Base-by-base conservation (phyloP, 768 basidiomycete species). In the Leucosporidium scottii region DNA sequence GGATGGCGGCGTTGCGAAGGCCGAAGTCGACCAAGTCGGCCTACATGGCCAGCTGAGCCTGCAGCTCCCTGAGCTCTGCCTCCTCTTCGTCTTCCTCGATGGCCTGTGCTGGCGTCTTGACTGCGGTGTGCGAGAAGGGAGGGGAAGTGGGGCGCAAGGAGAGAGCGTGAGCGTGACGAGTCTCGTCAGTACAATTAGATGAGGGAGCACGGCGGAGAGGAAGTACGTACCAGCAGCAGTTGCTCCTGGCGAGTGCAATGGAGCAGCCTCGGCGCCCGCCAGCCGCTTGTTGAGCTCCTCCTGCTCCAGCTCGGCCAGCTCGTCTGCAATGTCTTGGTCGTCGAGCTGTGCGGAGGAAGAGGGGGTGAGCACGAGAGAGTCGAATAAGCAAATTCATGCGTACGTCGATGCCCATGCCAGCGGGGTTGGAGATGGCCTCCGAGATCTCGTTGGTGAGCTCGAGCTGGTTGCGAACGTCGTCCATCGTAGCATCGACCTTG, bases 361-460 rank as follows among this genome's bases (percentile, higher is more conserved):
- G 28, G 25, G 54, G 30, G 17, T 18, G 21, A 28, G 36, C 18
- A 8, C 15, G 28, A 27, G 9, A 2, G n/a, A 21, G 7, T 18
- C 30, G 50, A 3, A 25, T 2, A 21, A 25, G 23, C 23, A 15
- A 23, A 51, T 21, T 1, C 82, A 71, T 74, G 90, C 93, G 50
- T 76, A 93, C 90, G 78, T 93, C 91, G 56, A 85, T 66, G 39
- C 82, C 80, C 69, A 84, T 77, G 47, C 84, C 84, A 59, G 81
- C 80, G 30, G 89, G 88, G 75, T 84, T 85, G 55, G 91, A 88
- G 75, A 98, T 90, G 61, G 88, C 85, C 18, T 90, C 88, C 62
- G 88, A 87, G 70, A 98, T 89, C 82, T 99, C 96, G 76, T 88
- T 87, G 62, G 93, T 91, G 70, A 94, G 82, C 61, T 91, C 90